A percentile compares a stretch with the other conserved stretches of the same genome.
phyloP scores from a whole-genome alignment of 768 basidiomycete genomes.

The Agaricus sinodeliciosus region DNA sequence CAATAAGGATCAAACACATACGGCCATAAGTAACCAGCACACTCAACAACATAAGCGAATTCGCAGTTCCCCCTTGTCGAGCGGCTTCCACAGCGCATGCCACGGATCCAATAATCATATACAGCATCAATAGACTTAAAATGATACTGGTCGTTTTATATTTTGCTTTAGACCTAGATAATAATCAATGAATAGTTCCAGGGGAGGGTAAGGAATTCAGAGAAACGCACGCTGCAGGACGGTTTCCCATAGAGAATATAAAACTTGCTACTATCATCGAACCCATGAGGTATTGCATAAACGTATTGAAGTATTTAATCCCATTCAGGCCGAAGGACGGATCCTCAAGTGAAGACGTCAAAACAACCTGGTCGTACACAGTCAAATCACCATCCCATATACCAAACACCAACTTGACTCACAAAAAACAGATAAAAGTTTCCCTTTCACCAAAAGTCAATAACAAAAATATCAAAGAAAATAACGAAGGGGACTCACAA shows the following conservation, averaged over 20 bases:
- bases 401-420: constrained; percentile 21
- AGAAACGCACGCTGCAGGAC: constrained; percentile 64
- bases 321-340: constrained; percentile 54
- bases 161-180: constrained; percentile 66
- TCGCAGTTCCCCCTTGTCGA: constrained; percentile 55
- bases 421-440: constrained; percentile 96
- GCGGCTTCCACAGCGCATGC: constrained; percentile 72
- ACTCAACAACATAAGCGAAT: constrained; percentile 78
- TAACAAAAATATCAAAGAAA: neutral
- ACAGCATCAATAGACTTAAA: constrained; percentile 73
- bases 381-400: neutral
- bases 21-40: constrained; percentile 81
- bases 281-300: constrained; percentile 72
- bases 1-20: constrained; percentile 33
- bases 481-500: constrained; percentile 43
- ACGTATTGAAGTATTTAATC: constrained; percentile 68
- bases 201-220: neutral
- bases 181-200: neutral
- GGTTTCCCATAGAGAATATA: constrained; percentile 94
- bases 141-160: constrained; percentile 75
- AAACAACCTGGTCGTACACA: constrained; percentile 49
- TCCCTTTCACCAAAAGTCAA: constrained; percentile 40
- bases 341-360: constrained; percentile 85
- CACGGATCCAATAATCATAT: constrained; percentile 80
- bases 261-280: constrained; percentile 86